These are phyloP conservation scores for Saturnispora gosingensis DNA, from an alignment of 805 yeast species.

Conservation along the genomic window DNA sequence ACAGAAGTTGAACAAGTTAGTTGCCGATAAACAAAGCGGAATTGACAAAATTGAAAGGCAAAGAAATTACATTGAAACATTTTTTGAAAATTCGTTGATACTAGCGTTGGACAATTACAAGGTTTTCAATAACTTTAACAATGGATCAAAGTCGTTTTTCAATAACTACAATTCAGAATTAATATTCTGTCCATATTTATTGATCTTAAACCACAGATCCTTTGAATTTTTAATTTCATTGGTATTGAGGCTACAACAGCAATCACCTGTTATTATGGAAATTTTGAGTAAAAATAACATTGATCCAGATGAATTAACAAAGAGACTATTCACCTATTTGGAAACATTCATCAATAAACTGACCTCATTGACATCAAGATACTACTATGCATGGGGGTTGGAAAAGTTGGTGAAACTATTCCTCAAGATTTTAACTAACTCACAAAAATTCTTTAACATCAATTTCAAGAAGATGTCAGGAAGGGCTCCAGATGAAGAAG, in stretches of 20 bases:
- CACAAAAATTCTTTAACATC: constrained; percentile 27
- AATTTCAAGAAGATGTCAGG: constrained; percentile 23
- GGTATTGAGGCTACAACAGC: constrained; percentile 37
- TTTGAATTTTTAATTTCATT: constrained; percentile 50
- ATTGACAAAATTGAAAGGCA: constrained; percentile 25
- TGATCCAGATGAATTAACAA: constrained; percentile 26
- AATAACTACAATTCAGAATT: constrained; percentile 37
- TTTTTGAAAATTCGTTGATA: constrained; percentile 29
- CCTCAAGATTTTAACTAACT: constrained; percentile 27
- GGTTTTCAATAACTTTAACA: constrained; percentile 27
- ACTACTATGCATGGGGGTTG: constrained; percentile 39
- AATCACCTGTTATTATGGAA: constrained; percentile 27
- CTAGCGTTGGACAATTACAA: constrained; percentile 32
- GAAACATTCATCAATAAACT: constrained; percentile 29
- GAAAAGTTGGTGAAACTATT: constrained; percentile 33
- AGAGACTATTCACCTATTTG: constrained; percentile 27
- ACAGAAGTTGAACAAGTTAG: constrained; percentile 26
- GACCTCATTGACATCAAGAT: constrained; percentile 29
- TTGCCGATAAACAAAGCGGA: constrained; percentile 23
- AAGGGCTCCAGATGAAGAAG: neutral
- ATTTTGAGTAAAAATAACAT: constrained; percentile 27
- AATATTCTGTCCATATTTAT: constrained; percentile 38
- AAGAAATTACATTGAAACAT: constrained; percentile 25
- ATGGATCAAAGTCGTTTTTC: constrained; percentile 19
- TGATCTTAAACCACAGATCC: constrained; percentile 47